A percentile compares a stretch with the other conserved stretches of the same genome.
Conservation (phyloP, 2,329 filamentous ascomycete genomes). For the Neopestalotiopsis sp. region DNA sequence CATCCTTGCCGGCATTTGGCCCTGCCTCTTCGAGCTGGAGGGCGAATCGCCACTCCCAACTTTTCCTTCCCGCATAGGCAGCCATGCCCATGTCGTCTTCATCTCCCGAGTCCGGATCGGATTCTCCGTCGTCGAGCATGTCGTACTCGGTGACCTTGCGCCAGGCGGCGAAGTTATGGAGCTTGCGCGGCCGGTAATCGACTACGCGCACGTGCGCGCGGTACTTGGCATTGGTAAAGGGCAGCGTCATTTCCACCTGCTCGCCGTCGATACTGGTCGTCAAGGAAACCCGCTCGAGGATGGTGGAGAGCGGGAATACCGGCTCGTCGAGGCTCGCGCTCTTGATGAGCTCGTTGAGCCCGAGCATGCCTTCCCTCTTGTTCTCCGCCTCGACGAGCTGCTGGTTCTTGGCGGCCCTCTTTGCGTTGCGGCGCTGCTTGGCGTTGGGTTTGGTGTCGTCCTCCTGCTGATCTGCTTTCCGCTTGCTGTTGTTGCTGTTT, state of each 20-base stretch:
- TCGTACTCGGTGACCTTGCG: constrained; percentile 53
- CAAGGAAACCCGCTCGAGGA: constrained; percentile 46
- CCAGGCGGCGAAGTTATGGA: constrained; percentile 72
- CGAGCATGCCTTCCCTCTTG: constrained; percentile 30
- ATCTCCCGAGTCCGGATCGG: constrained; percentile 34
- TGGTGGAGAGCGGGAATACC: constrained; percentile 40
- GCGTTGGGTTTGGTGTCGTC: constrained; percentile 23
- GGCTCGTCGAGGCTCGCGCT: constrained; percentile 48
- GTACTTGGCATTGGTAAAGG: constrained; percentile 78
- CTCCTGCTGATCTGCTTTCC: constrained; percentile 28
- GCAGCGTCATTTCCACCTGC: constrained; percentile 51
- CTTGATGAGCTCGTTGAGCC: constrained; percentile 41
- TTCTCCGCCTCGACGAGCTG: constrained; percentile 33
- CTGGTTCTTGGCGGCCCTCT: constrained; percentile 29
- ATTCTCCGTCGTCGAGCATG: constrained; percentile 48
- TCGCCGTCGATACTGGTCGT: constrained; percentile 48
- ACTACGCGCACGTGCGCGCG: constrained; percentile 75
- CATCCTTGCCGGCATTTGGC: constrained; percentile 32
- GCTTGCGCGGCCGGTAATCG: constrained; percentile 73
- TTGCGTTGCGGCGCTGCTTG: constrained; percentile 33
- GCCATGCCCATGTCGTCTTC: constrained; percentile 30
- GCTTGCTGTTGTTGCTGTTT: constrained; percentile 17
- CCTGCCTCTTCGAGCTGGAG: constrained; percentile 76
- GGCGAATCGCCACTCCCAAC: constrained; percentile 86
- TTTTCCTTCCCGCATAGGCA: constrained; percentile 30